Conservation (phyloP, 495 filamentous ascomycete species). For the Lindgomyces ingoldianus region DNA sequence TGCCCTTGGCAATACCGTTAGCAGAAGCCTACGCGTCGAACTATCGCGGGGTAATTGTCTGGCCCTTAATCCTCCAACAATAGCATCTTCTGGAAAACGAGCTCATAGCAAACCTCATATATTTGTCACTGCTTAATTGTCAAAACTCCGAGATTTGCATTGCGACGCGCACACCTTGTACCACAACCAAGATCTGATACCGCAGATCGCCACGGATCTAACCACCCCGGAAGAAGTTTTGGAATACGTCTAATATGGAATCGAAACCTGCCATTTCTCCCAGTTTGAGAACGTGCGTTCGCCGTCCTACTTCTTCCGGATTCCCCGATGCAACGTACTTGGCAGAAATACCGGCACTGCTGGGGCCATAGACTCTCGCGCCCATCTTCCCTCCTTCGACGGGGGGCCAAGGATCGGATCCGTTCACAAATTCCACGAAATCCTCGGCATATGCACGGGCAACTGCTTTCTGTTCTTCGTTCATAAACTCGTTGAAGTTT, state of each 20-base stretch:
- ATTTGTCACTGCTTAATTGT: slow-evolving; percentile 5
- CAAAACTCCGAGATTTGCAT: background rate
- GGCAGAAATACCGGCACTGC: slow-evolving; percentile 21
- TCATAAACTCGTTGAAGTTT: slow-evolving; percentile 49
- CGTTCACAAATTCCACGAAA: slow-evolving; percentile 32
- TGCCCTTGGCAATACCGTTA: slow-evolving; percentile 3
- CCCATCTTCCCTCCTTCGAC: slow-evolving; percentile 16
- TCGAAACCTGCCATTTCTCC: slow-evolving; percentile 32
- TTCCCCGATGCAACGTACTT: slow-evolving; percentile 26
- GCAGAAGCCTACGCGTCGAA: slow-evolving; percentile 16
- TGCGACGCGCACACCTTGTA: slow-evolving; percentile 19
- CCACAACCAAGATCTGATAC: background rate
- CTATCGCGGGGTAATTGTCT: slow-evolving; percentile 15
- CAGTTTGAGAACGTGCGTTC: slow-evolving; percentile 20
- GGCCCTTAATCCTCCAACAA: background rate
- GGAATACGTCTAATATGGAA: slow-evolving; percentile 21
- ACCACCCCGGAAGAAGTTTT: slow-evolving; percentile 28
- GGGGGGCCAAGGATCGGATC: slow-evolving; percentile 30
- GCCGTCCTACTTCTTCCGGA: slow-evolving; percentile 26
- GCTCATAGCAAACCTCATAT: slow-evolving; percentile 3
- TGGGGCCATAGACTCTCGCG: slow-evolving; percentile 33
- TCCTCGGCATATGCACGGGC: slow-evolving; percentile 27
- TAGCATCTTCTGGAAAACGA: background rate
- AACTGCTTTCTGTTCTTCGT: slow-evolving; percentile 22
- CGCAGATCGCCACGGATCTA: slow-evolving; percentile 1